Evolutionary conservation across 192 early-diverging fungal genomes (phyloP).

Genomic region (Coemansia sp.): DNA sequence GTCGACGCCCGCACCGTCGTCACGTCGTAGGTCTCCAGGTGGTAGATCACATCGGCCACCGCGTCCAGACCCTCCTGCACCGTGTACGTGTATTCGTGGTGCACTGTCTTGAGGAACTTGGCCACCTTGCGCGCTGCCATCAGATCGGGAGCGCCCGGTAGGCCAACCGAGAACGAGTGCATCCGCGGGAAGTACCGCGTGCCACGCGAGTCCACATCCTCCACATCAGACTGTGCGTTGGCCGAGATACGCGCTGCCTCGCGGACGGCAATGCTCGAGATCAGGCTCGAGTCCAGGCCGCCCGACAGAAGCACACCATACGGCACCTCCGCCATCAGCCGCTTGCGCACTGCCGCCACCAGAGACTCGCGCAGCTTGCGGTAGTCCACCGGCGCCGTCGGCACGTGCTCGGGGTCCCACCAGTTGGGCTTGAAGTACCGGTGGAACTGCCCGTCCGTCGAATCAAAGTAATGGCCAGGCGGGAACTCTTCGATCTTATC

Average conservation of each 20-base stretch:
- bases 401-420: constrained; percentile 58
- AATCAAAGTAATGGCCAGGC: constrained; percentile 90
- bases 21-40: constrained; percentile 98
- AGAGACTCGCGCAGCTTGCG: constrained; percentile 69
- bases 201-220: constrained; percentile 63
- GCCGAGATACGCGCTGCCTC: constrained; percentile 66
- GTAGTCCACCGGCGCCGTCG: constrained; percentile 51
- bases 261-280: constrained; percentile 88
- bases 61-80: constrained; percentile 95
- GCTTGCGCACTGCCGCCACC: constrained; percentile 85
- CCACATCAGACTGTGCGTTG: constrained; percentile 40
- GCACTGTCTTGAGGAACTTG: constrained; percentile 81
- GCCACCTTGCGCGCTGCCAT: constrained; percentile 85
- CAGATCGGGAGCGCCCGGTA: constrained; percentile 90
- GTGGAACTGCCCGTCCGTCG: constrained; percentile 65
- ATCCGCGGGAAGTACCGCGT: constrained; percentile 75
- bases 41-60: constrained; percentile 90
- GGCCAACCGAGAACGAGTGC: constrained; percentile 96
- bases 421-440: constrained; percentile 89
- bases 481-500: constrained; percentile 97
- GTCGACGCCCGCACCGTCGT: constrained; percentile 97
- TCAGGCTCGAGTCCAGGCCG: constrained; percentile 92
- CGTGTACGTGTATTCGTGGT: constrained; percentile 96
- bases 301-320: constrained; percentile 95
- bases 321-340: constrained; percentile 97